A percentile compares a stretch with the other conserved stretches of the same genome.
Evolutionary conservation across 2,329 filamentous ascomycete species (phyloP).

Genomic region (Beauveria caledonica): DNA sequence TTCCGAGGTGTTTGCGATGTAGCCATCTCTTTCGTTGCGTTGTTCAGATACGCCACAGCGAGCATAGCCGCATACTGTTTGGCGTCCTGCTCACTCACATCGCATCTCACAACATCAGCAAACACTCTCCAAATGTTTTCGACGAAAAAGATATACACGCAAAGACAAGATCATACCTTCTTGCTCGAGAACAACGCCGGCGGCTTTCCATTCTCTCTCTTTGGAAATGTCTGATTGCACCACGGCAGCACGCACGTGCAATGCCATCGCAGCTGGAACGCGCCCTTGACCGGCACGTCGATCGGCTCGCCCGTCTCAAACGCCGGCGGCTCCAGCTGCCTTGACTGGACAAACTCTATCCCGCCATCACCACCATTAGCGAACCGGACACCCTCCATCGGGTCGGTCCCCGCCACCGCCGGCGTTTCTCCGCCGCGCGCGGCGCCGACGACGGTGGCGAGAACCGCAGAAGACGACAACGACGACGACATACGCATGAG

Average conservation of each 20-base stretch:
- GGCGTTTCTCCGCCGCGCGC: no score
- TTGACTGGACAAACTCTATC: slow-evolving; percentile 16
- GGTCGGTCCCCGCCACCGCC: not conserved
- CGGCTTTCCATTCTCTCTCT: slow-evolving; percentile 13
- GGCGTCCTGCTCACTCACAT: slow-evolving; percentile 27
- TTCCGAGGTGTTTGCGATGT: not conserved
- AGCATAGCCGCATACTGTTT: slow-evolving; percentile 45
- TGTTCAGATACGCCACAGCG: slow-evolving; percentile 34
- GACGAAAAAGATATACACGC: not conserved
- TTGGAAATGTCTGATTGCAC: slow-evolving; percentile 18
- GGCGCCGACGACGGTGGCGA: not conserved
- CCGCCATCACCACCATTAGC: not conserved
- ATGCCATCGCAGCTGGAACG: slow-evolving; percentile 16
- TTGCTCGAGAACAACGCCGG: slow-evolving; percentile 35
- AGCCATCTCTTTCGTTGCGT: not conserved
- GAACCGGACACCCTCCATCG: not conserved
- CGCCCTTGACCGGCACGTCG: slow-evolving; percentile 18
- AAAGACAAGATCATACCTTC: slow-evolving; percentile 24
- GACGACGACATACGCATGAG: slow-evolving; percentile 19
- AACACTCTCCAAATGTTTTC: no score
- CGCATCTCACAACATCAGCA: not conserved
- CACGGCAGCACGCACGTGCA: slow-evolving; percentile 19
- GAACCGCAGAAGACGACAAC: no score
- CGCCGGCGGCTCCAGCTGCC: slow-evolving; percentile 1
- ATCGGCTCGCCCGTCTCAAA: slow-evolving; percentile 15